phyloP scores from a whole-genome alignment of 1,139 yeast species.

The Suhomyces kunorum region DNA sequence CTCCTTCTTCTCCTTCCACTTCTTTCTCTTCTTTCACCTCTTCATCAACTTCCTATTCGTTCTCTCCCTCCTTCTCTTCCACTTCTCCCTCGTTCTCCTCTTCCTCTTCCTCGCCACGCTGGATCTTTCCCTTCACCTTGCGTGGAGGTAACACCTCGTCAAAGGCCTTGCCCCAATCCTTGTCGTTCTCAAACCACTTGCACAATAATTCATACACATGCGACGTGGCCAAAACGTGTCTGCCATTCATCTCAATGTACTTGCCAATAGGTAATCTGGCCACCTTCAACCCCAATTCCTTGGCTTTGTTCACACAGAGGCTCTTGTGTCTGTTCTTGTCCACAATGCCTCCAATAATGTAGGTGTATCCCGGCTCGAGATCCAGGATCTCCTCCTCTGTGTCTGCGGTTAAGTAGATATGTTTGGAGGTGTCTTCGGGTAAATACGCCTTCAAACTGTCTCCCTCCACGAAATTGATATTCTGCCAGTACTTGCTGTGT shows the following conservation, averaged over 20 bases:
- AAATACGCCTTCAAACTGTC: constrained; percentile 44
- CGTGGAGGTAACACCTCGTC: constrained; percentile 82
- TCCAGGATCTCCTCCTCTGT: constrained; percentile 65
- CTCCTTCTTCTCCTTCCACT: neutral
- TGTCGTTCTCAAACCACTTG: constrained; percentile 67
- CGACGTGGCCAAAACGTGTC: constrained; percentile 88
- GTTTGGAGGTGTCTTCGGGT: constrained; percentile 39
- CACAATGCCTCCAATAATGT: constrained; percentile 92
- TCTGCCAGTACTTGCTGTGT: constrained; percentile 65
- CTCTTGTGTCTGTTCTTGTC: constrained; percentile 90
- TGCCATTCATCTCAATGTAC: constrained; percentile 77
- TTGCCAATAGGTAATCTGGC: constrained; percentile 87
- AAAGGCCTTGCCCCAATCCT: constrained; percentile 86
- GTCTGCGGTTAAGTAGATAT: constrained; percentile 83
- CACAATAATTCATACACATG: constrained; percentile 88
- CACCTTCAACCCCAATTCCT: constrained; percentile 65
- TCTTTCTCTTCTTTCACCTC: constrained; percentile 10
- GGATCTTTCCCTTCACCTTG: constrained; percentile 45
- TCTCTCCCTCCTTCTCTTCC: constrained; percentile 10
- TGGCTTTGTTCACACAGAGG: constrained; percentile 81
- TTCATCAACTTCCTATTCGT: constrained; percentile 12
- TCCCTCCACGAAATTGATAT: constrained; percentile 51
- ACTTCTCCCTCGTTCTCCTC: constrained; percentile 11
- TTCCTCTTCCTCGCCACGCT: constrained; percentile 14
- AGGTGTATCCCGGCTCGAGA: constrained; percentile 69